Base-by-base conservation (phyloP, 371 early-diverging fungal genomes). In the Apophysomyces trapeziformis region DNA sequence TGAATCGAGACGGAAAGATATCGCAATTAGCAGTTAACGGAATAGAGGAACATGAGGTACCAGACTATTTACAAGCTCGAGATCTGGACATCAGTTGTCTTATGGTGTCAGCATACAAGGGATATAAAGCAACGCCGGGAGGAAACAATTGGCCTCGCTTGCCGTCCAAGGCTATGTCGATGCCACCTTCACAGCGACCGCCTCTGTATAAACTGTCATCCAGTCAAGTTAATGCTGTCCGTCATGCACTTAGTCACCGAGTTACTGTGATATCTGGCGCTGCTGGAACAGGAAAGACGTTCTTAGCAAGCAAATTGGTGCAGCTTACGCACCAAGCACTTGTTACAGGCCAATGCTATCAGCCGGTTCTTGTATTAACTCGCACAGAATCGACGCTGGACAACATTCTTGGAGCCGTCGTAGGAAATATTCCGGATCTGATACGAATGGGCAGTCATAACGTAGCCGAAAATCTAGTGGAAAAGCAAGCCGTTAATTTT, bases 241-340 rank as follows among this genome's bases (percentile, higher is more conserved):
- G 76, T 32, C 65, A 73, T 63, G 77, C 74, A 0, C n/a, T 82
- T 21, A 68, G 67, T 0, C 75, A 82, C 58, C 72, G 73, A 1
- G 63, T 82, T 12, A 67, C 79, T 14, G 67, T 73, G 0, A 72
- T 82, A 12, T 63, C 78, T 0, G 82, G 82, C 0, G 66, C 69
- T 5, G 64, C 78, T 43, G 82, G 82, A 7, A 76, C 82, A 7
- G 82, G 82, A 0, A 82, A 82, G 41, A 79, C 82, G 0, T 74
- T 58, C 60, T 47, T 82, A 39, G 76, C 75, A 0, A 43, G 59
- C 41, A 82, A 82, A 58, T 21, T 82, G 3, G 68, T 74, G 1
- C 58, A 69, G 26, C 26, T 82, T 11, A 60, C 71, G 11, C 70
- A 76, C 11, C 68, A 71, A 16, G 74, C 71, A 1, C 35, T 82